Conservation (phyloP, 2,329 filamentous ascomycete genomes). For the Epichloe typhina region DNA sequence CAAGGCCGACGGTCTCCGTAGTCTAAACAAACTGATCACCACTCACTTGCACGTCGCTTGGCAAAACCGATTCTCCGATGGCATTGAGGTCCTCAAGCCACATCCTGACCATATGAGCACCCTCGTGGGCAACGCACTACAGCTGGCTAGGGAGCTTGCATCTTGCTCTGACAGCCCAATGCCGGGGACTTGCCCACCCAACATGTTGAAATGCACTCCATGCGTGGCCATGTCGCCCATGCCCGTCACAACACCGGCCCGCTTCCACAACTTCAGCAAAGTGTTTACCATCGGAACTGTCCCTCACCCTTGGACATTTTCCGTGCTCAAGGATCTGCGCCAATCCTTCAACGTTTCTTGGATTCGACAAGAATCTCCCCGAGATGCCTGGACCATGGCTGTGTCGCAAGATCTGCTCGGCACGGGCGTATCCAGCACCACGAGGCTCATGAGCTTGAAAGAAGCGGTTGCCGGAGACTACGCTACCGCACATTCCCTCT, state of each 20-base stretch:
- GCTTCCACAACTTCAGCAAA: slow-evolving; percentile 58
- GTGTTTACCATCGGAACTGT: slow-evolving; percentile 77
- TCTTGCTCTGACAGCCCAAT: slow-evolving; percentile 63
- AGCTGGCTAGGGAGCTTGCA: slow-evolving; percentile 62
- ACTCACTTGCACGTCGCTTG: slow-evolving; percentile 76
- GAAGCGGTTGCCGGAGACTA: slow-evolving; percentile 62
- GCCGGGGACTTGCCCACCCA: slow-evolving; percentile 72
- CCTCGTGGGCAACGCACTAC: slow-evolving; percentile 54
- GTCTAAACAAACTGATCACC: slow-evolving; percentile 65
- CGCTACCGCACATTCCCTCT: slow-evolving; percentile 53
- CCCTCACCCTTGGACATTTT: slow-evolving; percentile 80
- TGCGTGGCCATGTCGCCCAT: slow-evolving; percentile 52
- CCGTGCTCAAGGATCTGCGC: slow-evolving; percentile 50
- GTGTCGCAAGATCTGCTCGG: slow-evolving; percentile 59
- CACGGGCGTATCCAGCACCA: slow-evolving; percentile 42
- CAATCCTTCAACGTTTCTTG: slow-evolving; percentile 48
- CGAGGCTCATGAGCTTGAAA: slow-evolving; percentile 65
- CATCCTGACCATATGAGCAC: slow-evolving; percentile 60
- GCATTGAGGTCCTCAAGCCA: slow-evolving; percentile 73
- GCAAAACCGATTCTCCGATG: slow-evolving; percentile 63
- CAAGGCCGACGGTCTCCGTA: slow-evolving; percentile 46
- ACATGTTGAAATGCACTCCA: slow-evolving; percentile 57
- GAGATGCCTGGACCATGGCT: slow-evolving; percentile 66
- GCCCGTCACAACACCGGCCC: slow-evolving; percentile 50
- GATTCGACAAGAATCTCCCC: slow-evolving; percentile 53